These are phyloP conservation scores for Pezicula neosporulosa DNA, from an alignment of 2,329 filamentous ascomycete species.

Conservation along the genomic window DNA sequence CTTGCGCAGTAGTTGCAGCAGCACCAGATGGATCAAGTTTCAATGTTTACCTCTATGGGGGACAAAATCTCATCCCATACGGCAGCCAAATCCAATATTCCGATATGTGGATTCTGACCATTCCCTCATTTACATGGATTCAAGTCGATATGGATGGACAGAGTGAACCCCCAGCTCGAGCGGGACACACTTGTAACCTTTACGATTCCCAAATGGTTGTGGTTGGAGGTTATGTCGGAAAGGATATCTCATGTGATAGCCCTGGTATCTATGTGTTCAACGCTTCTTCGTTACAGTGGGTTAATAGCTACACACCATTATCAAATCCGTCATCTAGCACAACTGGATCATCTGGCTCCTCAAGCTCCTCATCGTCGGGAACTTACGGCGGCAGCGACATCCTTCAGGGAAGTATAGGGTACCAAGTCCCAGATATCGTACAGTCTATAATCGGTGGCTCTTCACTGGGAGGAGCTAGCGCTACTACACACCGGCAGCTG, in stretches of 20 bases:
- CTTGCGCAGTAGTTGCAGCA: constrained; percentile 66
- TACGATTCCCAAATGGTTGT: constrained; percentile 70
- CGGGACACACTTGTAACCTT: constrained; percentile 66
- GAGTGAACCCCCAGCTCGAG: constrained; percentile 55
- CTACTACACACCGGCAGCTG: constrained; percentile 60
- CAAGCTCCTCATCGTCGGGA: neutral
- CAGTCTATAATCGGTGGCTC: constrained; percentile 60
- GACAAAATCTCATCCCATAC: constrained; percentile 67
- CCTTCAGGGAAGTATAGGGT: constrained; percentile 58
- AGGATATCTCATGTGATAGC: constrained; percentile 58
- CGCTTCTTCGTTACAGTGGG: constrained; percentile 61
- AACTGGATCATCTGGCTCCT: constrained; percentile 35
- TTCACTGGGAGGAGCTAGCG: constrained; percentile 59
- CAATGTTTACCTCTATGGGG: constrained; percentile 76
- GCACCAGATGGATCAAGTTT: constrained; percentile 71
- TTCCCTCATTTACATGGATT: constrained; percentile 73
- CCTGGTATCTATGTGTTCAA: constrained; percentile 74
- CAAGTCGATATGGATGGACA: constrained; percentile 53
- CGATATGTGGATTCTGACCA: constrained; percentile 72
- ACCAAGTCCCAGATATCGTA: constrained; percentile 60
- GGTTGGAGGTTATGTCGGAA: constrained; percentile 65
- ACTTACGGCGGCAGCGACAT: constrained; percentile 31
- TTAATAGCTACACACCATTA: constrained; percentile 55
- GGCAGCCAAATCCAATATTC: constrained; percentile 57
- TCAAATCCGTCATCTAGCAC: constrained; percentile 39